Percentiles rank a stretch among this genome's conserved stretches.
phyloP scores from a whole-genome alignment of 352 stramenopile genomes.

The Peronospora farinosa region DNA sequence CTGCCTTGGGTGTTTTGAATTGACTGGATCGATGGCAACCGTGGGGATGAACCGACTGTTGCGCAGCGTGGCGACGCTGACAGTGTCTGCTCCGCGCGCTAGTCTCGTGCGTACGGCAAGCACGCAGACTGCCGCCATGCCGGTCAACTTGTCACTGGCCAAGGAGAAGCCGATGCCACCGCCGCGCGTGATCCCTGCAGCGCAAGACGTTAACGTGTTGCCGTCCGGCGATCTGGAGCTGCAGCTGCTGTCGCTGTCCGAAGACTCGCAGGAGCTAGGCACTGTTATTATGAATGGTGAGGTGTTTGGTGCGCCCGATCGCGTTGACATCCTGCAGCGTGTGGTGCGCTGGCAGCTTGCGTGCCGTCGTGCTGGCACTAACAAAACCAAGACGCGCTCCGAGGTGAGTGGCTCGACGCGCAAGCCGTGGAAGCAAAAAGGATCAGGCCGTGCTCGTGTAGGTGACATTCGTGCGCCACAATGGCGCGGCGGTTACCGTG shows the following conservation, averaged over 20 bases:
- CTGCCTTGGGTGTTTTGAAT: constrained; percentile 3
- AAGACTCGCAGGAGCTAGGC: constrained; percentile 33
- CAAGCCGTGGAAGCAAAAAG: constrained; percentile 88
- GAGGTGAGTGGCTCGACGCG: constrained; percentile 83
- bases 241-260: constrained; percentile 56
- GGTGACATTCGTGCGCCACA: constrained; percentile 80
- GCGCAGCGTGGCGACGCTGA: constrained; percentile 49
- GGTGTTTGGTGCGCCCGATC: constrained; percentile 71
- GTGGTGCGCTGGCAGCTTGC: constrained; percentile 86
- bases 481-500: constrained; percentile 80
- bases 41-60: constrained; percentile 55
- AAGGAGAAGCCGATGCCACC: constrained; percentile 61
- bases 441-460: constrained; percentile 77
- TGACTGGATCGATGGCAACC: constrained; percentile 16
- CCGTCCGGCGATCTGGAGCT: constrained; percentile 54
- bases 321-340: constrained; percentile 83
- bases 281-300: constrained; percentile 53
- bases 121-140: constrained; percentile 25
- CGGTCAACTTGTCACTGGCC: constrained; percentile 63
- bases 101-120: constrained; percentile 31
- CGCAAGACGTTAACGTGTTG: constrained; percentile 52
- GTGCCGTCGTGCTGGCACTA: constrained; percentile 73
- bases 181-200: constrained; percentile 56
- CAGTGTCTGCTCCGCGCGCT: constrained; percentile 40
- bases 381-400: constrained; percentile 86